phyloP scores from a whole-genome alignment of 306 rosid species.

The Gastrolobium villosum region DNA sequence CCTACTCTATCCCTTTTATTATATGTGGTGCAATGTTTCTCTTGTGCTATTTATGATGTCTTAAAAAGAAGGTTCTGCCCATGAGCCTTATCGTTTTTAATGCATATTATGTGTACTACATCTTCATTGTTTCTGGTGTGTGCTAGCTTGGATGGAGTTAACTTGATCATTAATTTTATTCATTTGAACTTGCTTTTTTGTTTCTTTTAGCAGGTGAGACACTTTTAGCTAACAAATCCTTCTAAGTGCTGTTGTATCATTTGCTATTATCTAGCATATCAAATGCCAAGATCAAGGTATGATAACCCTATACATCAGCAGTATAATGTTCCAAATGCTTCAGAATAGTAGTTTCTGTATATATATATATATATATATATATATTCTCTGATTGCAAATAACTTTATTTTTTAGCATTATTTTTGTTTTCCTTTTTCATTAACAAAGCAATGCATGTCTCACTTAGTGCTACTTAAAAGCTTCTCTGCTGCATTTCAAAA shows the following conservation, averaged over 20 bases:
- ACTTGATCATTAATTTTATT: constrained; percentile 30
- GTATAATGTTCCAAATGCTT: not conserved
- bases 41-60: constrained; percentile 22
- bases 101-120: constrained; percentile 4
- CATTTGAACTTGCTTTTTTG: constrained; percentile 33
- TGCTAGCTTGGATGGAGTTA: constrained; percentile 6
- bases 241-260: constrained; percentile 43
- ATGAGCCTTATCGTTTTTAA: not conserved
- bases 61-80: constrained; percentile 13
- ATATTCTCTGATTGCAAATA: not conserved
- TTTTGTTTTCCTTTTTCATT: constrained; percentile 15
- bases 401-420: not conserved
- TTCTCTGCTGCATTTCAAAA: not conserved
- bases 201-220: constrained; percentile 60
- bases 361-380: not conserved
- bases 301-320: constrained; percentile 32
- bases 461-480: not conserved
- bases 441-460: not conserved
- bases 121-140: constrained; percentile 28
- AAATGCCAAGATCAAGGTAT: constrained; percentile 94
- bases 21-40: constrained; percentile 1
- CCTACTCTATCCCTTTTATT: constrained; percentile 20
- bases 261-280: constrained; percentile 48
- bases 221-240: constrained; percentile 40
- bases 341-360: not conserved